These are phyloP conservation scores for Epichloe uncinata DNA, from an alignment of 2,329 filamentous ascomycete genomes.

Conservation along the genomic window DNA sequence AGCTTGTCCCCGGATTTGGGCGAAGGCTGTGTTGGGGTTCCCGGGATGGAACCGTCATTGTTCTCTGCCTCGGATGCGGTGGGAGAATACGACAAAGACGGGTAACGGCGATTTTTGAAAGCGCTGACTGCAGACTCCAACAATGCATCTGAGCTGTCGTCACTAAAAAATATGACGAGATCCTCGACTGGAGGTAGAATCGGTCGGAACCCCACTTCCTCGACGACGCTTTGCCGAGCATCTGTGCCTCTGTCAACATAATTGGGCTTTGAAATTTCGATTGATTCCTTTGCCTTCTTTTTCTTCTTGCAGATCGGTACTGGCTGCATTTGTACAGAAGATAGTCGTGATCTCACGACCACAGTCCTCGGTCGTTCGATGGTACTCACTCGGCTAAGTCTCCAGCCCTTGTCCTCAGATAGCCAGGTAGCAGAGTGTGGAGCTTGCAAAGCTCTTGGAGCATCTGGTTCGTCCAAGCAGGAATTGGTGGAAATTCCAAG, in stretches of 20 bases:
- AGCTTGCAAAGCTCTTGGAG: slow-evolving; percentile 6
- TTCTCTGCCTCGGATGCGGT: slow-evolving; percentile 11
- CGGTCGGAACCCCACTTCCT: slow-evolving; percentile 21
- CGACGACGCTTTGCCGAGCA: slow-evolving; percentile 13
- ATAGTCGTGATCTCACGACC: slow-evolving; percentile 16
- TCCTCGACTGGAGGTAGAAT: slow-evolving; percentile 43
- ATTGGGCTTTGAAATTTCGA: slow-evolving; percentile 9
- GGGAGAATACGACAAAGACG: slow-evolving; percentile 13
- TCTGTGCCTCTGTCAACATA: slow-evolving; percentile 30
- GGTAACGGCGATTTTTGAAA: slow-evolving; percentile 22
- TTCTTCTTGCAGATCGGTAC: slow-evolving; percentile 18
- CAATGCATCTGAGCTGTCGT: slow-evolving; percentile 26
- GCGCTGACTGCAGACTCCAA: slow-evolving; percentile 34
- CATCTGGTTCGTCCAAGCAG: slow-evolving; percentile 10
- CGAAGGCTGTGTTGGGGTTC: slow-evolving; percentile 12
- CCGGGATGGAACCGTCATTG: slow-evolving; percentile 11
- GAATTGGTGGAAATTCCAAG: slow-evolving; percentile 14
- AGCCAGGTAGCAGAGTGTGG: slow-evolving; percentile 17
- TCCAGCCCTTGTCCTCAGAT: slow-evolving; percentile 10
- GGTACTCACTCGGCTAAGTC: slow-evolving; percentile 12
- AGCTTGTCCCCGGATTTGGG: not conserved
- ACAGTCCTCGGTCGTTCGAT: slow-evolving; percentile 16
- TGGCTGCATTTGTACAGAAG: slow-evolving; percentile 16
- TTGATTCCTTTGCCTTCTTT: slow-evolving; percentile 13
- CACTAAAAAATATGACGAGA: slow-evolving; percentile 40